Evolutionary conservation across 1,284 basidiomycete species (phyloP).

Genomic region (Peniophora sp.): DNA sequence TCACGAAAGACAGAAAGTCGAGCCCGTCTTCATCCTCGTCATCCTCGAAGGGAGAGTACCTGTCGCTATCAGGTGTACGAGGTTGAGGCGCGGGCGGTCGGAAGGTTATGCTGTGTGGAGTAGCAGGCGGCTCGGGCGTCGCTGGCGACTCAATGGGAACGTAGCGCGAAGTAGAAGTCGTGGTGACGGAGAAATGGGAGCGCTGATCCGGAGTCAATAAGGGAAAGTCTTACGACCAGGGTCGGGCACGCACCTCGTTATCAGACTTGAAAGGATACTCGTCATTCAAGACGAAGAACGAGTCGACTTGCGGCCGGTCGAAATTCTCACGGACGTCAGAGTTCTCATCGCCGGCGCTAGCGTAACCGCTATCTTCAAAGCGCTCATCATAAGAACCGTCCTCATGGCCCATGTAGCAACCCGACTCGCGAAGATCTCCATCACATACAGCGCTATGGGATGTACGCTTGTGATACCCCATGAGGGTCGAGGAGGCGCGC

Average conservation of each 20-base stretch:
- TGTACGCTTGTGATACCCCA: conserved; percentile 18
- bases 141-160: conserved; percentile 26
- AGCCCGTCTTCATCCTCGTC: conserved; percentile 4
- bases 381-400: conserved; percentile 3
- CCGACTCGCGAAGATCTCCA: neutral
- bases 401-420: neutral
- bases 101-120: conserved; percentile 4
- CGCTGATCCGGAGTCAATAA: conserved; percentile 13
- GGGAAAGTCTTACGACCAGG: neutral
- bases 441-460: neutral
- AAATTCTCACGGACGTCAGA: neutral
- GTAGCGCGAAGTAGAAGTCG: conserved; percentile 41
- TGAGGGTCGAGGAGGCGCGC: conserved; percentile 27
- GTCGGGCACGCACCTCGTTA: conserved; percentile 1
- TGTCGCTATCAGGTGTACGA: neutral
- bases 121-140: conserved; percentile 8
- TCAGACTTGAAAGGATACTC: neutral
- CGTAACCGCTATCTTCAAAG: conserved; percentile 6
- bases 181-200: conserved; percentile 44
- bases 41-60: conserved; percentile 5
- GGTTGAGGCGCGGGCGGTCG: neutral
- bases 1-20: conserved; percentile 8
- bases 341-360: neutral
- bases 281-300: conserved; percentile 1
- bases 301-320: conserved; percentile 3